These are phyloP conservation scores for Candida argentea DNA, from an alignment of 805 yeast genomes.

Conservation along the genomic window DNA sequence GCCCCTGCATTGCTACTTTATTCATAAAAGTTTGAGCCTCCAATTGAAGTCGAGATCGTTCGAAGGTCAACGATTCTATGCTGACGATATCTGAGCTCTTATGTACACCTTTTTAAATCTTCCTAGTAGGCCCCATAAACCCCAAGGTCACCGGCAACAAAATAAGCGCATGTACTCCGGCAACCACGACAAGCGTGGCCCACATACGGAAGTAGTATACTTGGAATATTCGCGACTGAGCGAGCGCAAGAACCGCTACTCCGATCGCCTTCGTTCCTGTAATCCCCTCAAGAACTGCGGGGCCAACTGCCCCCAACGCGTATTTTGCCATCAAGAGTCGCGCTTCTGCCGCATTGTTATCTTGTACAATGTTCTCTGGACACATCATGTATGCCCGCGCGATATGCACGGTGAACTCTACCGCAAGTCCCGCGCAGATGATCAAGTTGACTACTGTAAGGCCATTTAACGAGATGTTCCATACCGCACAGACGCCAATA, in stretches of 20 bases:
- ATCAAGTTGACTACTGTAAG: constrained; percentile 81
- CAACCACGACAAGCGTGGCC: constrained; percentile 67
- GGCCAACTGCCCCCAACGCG: constrained; percentile 74
- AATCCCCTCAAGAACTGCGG: constrained; percentile 84
- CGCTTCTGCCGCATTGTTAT: constrained; percentile 7
- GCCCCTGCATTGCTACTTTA: no score
- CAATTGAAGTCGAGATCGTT: neutral
- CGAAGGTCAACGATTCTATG: constrained; percentile 1
- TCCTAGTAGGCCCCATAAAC: neutral
- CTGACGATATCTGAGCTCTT: no score
- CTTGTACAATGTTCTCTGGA: neutral
- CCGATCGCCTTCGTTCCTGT: constrained; percentile 87
- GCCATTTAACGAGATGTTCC: constrained; percentile 76
- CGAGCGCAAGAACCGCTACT: constrained; percentile 75
- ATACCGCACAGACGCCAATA: constrained; percentile 69
- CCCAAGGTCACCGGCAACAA: constrained; percentile 64
- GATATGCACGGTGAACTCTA: constrained; percentile 86
- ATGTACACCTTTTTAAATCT: no score
- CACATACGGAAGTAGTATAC: constrained; percentile 93
- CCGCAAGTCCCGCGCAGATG: constrained; percentile 89
- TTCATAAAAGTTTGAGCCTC: neutral
- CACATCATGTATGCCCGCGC: constrained; percentile 57
- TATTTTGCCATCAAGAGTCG: constrained; percentile 30
- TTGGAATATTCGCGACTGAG: constrained; percentile 80
- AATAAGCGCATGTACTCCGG: constrained; percentile 68